Conservation (phyloP, 768 basidiomycete species). For the Pleurotus ostreatus region DNA sequence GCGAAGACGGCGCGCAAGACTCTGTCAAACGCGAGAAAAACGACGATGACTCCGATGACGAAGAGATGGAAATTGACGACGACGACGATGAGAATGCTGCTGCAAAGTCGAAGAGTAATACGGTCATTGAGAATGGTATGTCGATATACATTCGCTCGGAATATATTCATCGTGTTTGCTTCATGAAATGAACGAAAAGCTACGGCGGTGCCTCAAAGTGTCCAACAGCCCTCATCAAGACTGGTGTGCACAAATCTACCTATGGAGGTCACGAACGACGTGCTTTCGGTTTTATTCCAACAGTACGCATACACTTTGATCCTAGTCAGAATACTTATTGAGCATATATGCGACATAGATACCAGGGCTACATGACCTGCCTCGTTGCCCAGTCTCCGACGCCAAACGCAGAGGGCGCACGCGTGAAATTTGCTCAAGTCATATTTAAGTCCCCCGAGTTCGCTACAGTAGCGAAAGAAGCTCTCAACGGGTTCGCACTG, state of each 20-base stretch:
- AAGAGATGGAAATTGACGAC: slow-evolving; percentile 94
- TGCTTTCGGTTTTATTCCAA: slow-evolving; percentile 85
- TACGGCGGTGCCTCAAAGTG: slow-evolving; percentile 40
- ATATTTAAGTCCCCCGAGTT: slow-evolving; percentile 73
- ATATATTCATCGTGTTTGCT: slow-evolving; percentile 19
- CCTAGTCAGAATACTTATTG: background rate
- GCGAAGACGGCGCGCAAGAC: slow-evolving; percentile 60
- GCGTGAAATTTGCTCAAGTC: slow-evolving; percentile 78
- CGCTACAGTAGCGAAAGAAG: slow-evolving; percentile 75
- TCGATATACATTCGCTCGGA: slow-evolving; percentile 22
- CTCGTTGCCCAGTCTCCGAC: slow-evolving; percentile 68
- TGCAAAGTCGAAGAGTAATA: slow-evolving; percentile 23
- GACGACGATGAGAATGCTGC: slow-evolving; percentile 61
- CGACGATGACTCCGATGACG: slow-evolving; percentile 64
- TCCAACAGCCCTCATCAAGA: slow-evolving; percentile 54
- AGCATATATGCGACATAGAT: slow-evolving; percentile 41
- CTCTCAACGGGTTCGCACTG: slow-evolving; percentile 79
- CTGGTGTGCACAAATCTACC: slow-evolving; percentile 85
- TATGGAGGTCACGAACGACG: slow-evolving; percentile 84
- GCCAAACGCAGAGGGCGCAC: slow-evolving; percentile 58
- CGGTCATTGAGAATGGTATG: slow-evolving; percentile 39
- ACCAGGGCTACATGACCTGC: slow-evolving; percentile 75
- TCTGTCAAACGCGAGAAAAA: slow-evolving; percentile 69
- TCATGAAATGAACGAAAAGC: slow-evolving; percentile 28
- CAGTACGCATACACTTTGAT: slow-evolving; percentile 52